These are phyloP conservation scores for Xylariales sp. DNA, from an alignment of 2,329 filamentous ascomycete genomes.

Conservation along the genomic window DNA sequence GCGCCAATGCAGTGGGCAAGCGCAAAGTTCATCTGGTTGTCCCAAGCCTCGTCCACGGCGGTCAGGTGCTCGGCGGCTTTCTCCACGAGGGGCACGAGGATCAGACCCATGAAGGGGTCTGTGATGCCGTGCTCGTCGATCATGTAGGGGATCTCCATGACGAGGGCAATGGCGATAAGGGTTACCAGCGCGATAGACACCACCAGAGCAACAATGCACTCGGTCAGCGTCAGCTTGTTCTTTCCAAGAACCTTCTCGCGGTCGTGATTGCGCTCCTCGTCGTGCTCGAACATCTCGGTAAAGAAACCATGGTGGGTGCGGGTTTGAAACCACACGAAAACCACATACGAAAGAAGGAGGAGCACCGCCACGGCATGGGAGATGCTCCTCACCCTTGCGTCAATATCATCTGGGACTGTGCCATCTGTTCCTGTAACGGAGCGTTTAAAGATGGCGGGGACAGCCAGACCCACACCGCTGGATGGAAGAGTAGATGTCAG, in stretches of 20 bases:
- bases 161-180: conserved; percentile 68
- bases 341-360: conserved; percentile 62
- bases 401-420: conserved; percentile 32
- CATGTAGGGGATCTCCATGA: conserved; percentile 64
- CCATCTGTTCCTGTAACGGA: conserved; percentile 30
- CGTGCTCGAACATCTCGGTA: conserved; percentile 66
- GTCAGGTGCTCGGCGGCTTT: conserved; percentile 84
- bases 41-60: conserved; percentile 79
- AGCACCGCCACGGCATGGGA: conserved; percentile 69
- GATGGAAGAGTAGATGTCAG: too few species aligned
- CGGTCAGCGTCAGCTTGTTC: conserved; percentile 69
- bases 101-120: conserved; percentile 61
- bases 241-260: conserved; percentile 55
- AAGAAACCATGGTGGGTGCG: conserved; percentile 73
- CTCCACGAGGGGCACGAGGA: conserved; percentile 77
- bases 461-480: conserved; percentile 45
- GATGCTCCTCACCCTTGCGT: conserved; percentile 54
- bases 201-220: conserved; percentile 62
- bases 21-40: conserved; percentile 80
- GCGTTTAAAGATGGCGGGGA: conserved; percentile 53
- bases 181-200: conserved; percentile 66
- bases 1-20: conserved; percentile 82
- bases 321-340: conserved; percentile 71
- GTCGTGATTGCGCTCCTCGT: conserved; percentile 65
- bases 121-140: conserved; percentile 40